Evolutionary conservation across 257 asterid species (phyloP).

Genomic region (Petunia axillaris): DNA sequence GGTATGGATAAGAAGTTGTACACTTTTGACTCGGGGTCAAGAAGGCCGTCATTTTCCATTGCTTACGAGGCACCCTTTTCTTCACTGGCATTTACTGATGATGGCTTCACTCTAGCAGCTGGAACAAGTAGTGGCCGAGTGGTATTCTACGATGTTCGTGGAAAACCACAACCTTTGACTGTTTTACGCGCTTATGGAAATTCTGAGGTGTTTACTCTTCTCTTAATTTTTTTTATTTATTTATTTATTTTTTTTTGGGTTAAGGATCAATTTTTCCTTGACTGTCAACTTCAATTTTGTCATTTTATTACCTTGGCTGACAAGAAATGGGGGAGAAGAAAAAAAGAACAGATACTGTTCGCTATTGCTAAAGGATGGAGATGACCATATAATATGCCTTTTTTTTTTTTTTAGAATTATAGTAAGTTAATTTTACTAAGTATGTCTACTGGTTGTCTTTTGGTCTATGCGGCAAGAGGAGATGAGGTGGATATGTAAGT

Average conservation of each 20-base stretch:
- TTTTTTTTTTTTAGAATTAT: not conserved
- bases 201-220: slow-evolving; percentile 62
- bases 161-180: slow-evolving; percentile 91
- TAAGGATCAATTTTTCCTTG: slow-evolving; percentile 24
- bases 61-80: slow-evolving; percentile 93
- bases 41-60: slow-evolving; percentile 82
- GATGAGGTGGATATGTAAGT: not conserved
- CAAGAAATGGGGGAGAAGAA: not conserved
- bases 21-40: slow-evolving; percentile 83
- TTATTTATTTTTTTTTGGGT: slow-evolving; percentile 29
- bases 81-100: slow-evolving; percentile 88
- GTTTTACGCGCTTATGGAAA: slow-evolving; percentile 89
- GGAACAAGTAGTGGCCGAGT: slow-evolving; percentile 94
- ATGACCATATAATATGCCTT: slow-evolving; percentile 5
- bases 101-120: slow-evolving; percentile 90
- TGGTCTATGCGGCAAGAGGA: slow-evolving; percentile 5
- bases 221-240: slow-evolving; percentile 29
- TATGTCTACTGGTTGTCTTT: not conserved
- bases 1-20: slow-evolving; percentile 97
- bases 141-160: slow-evolving; percentile 90
- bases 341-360: not conserved
- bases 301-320: slow-evolving; percentile 17
- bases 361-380: slow-evolving; percentile 9
- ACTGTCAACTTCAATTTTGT: slow-evolving; percentile 13
- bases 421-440: no score